Percentiles rank a stretch among this genome's conserved stretches.
These are phyloP conservation scores for Malassezia globosa DNA, from an alignment of 1,284 basidiomycete species.

Conservation along the genomic window DNA sequence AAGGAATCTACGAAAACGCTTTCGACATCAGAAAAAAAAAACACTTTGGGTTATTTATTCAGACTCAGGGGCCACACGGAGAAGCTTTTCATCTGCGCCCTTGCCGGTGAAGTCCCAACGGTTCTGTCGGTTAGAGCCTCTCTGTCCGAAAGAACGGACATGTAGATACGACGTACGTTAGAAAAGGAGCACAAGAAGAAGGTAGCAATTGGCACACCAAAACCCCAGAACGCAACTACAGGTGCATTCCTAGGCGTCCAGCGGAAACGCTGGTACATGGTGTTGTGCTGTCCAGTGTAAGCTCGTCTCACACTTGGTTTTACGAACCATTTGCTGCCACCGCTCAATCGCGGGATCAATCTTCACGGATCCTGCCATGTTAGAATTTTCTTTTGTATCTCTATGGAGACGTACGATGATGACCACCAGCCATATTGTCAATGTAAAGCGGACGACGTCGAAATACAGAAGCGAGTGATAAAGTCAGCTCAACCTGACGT, in stretches of 20 bases:
- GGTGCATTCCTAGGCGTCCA: conserved; percentile 29
- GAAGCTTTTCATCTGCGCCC: conserved; percentile 26
- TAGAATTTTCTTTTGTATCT: neutral
- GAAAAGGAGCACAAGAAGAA: conserved; percentile 27
- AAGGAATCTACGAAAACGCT: too few relatives aligned
- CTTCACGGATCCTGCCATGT: conserved; percentile 35
- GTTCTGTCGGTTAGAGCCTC: conserved; percentile 21
- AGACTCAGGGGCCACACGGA: conserved; percentile 4
- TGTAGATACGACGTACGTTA: conserved; percentile 26
- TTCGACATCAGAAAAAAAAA: too few relatives aligned
- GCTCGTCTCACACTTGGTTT: neutral
- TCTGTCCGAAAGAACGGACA: too few relatives aligned
- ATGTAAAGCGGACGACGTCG: neutral
- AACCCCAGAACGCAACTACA: conserved; percentile 25
- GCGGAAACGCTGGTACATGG: conserved; percentile 42
- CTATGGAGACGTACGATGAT: conserved; percentile 21
- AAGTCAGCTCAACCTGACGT: neutral
- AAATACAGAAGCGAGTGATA: neutral
- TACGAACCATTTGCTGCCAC: conserved; percentile 35
- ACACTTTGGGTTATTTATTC: too few relatives aligned
- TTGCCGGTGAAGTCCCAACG: conserved; percentile 36
- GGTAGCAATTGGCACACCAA: conserved; percentile 26
- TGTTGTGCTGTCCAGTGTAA: conserved; percentile 25
- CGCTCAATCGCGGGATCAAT: conserved; percentile 39
- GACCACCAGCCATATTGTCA: conserved; percentile 36